Evolutionary conservation across 768 basidiomycete species (phyloP).

Genomic region (Nevesoporus exiguus): DNA sequence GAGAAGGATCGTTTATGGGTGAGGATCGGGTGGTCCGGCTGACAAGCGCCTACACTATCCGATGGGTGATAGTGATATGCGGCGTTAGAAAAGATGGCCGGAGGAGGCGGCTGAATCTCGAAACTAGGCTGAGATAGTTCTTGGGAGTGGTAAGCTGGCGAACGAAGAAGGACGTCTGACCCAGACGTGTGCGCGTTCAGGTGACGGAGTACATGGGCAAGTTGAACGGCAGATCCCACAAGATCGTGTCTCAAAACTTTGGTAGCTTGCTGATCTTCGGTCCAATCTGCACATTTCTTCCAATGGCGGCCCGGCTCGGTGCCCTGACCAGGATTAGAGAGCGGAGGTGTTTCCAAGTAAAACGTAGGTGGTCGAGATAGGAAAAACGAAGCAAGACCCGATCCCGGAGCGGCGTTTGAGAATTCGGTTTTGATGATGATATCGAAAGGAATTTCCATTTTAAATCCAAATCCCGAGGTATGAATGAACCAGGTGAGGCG

Average conservation of each 20-base stretch:
- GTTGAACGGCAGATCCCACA: constrained; percentile 58
- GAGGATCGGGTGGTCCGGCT: constrained; percentile 16
- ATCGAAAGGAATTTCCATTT: constrained; percentile 79
- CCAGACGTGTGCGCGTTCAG: constrained; percentile 35
- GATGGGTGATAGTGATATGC: constrained; percentile 31
- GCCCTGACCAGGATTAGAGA: constrained; percentile 30
- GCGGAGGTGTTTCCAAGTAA: constrained; percentile 51
- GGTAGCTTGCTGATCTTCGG: constrained; percentile 67
- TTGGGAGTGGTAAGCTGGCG: constrained; percentile 35
- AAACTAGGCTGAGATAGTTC: constrained; percentile 31
- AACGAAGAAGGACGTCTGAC: constrained; percentile 35
- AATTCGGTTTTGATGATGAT: constrained; percentile 58
- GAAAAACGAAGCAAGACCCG: constrained; percentile 59
- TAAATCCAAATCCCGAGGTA: constrained; percentile 69
- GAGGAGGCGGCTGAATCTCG: constrained; percentile 41
- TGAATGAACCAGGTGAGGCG: constrained; percentile 79
- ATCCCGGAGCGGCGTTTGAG: constrained; percentile 48
- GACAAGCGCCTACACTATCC: constrained; percentile 17
- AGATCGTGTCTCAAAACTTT: constrained; percentile 61
- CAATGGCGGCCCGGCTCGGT: constrained; percentile 41
- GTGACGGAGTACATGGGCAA: constrained; percentile 52
- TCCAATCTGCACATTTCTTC: constrained; percentile 74
- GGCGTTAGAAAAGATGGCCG: constrained; percentile 29
- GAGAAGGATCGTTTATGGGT: constrained; percentile 30
- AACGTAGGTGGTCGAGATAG: constrained; percentile 68